Percentiles rank a stretch among this genome's conserved stretches.
Conservation (phyloP, 257 asterid species). For the Solanum ossicruentum region DNA sequence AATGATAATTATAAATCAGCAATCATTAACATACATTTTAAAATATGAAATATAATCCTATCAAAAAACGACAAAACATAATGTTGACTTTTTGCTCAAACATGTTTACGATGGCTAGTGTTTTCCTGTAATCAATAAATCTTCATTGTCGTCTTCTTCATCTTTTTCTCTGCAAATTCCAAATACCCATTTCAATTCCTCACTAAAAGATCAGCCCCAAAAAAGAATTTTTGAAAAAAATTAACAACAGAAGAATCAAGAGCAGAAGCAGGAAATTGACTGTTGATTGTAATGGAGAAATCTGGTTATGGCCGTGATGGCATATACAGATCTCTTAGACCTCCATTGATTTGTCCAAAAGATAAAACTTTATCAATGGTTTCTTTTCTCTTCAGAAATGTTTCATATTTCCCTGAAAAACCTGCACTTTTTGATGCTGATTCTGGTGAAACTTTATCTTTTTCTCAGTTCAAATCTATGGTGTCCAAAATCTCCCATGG, state of each 20-base stretch:
- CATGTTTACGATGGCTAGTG: background rate
- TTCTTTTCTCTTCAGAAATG: conserved; percentile 67
- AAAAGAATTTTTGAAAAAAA: background rate
- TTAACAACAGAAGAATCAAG: background rate
- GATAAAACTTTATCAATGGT: conserved; percentile 43
- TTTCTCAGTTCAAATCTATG: conserved; percentile 41
- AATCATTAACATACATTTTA: too few species aligned
- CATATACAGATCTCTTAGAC: conserved; percentile 60
- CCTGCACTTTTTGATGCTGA: conserved; percentile 54
- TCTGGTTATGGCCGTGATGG: conserved; percentile 95
- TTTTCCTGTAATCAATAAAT: background rate
- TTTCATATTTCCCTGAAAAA: conserved; percentile 42
- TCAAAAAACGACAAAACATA: too few species aligned
- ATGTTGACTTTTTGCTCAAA: background rate
- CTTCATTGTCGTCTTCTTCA: background rate
- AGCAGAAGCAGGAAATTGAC: background rate
- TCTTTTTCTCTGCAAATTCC: background rate
- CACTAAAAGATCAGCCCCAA: background rate
- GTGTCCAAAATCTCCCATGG: conserved; percentile 48
- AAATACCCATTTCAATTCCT: background rate
- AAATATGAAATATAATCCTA: too few species aligned
- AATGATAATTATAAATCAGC: too few species aligned
- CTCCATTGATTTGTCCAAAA: conserved; percentile 38
- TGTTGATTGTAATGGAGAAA: conserved; percentile 48
- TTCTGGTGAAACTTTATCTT: conserved; percentile 33